Percentiles rank a stretch among this genome's conserved stretches.
These are phyloP conservation scores for Yamadazyma diddensiae DNA, from an alignment of 1,139 yeast species.

Conservation along the genomic window DNA sequence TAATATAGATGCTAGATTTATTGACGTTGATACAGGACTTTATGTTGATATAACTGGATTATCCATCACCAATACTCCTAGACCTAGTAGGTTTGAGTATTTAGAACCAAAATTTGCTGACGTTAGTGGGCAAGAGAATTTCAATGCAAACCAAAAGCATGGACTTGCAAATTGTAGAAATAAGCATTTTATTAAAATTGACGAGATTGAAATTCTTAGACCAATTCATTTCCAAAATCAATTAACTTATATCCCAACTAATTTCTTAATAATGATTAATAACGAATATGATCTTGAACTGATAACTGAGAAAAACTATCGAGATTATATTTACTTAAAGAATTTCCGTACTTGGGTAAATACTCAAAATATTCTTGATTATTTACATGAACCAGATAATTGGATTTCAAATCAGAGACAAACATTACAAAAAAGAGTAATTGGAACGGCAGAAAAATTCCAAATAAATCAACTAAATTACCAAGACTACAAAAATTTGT, in stretches of 20 bases:
- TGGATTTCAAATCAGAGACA: slow-evolving; percentile 18
- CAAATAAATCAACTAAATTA: slow-evolving; percentile 20
- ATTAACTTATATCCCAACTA: slow-evolving; percentile 30
- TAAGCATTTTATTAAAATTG: slow-evolving; percentile 33
- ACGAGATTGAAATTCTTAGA: slow-evolving; percentile 31
- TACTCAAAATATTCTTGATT: slow-evolving; percentile 24
- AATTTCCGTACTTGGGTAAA: slow-evolving; percentile 35
- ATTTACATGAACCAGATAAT: slow-evolving; percentile 20
- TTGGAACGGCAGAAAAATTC: slow-evolving; percentile 20
- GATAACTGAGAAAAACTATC: slow-evolving; percentile 23
- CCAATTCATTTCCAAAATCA: slow-evolving; percentile 33
- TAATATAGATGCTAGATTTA: slow-evolving; percentile 38
- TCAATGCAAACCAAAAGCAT: slow-evolving; percentile 19
- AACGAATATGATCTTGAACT: slow-evolving; percentile 29
- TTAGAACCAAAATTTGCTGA: slow-evolving; percentile 13
- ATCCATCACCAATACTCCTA: slow-evolving; percentile 24
- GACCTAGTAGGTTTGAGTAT: slow-evolving; percentile 31
- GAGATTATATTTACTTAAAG: slow-evolving; percentile 26
- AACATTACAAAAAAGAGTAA: slow-evolving; percentile 14
- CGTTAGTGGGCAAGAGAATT: slow-evolving; percentile 11
- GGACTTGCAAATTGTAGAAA: slow-evolving; percentile 45
- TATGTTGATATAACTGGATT: slow-evolving; percentile 40
- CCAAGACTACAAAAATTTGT: slow-evolving; percentile 28
- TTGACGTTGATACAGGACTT: slow-evolving; percentile 37
- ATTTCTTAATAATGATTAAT: slow-evolving; percentile 25